Percentiles rank a stretch among this genome's conserved stretches.
Evolutionary conservation across 2,329 filamentous ascomycete species (phyloP).

Genomic region (Arthrobotrys megalospora): DNA sequence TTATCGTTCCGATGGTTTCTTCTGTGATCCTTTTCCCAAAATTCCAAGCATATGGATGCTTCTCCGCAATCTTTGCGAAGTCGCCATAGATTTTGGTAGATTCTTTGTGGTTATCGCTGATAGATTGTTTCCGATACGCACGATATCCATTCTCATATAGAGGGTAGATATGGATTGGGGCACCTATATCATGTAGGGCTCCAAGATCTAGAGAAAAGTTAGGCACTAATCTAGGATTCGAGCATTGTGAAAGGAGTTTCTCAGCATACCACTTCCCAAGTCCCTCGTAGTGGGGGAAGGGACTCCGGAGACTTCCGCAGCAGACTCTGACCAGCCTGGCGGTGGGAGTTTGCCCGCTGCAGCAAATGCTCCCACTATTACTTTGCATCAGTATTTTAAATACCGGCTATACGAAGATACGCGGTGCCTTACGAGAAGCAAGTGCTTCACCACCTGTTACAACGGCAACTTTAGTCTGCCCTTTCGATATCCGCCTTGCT

Average conservation of each 20-base stretch:
- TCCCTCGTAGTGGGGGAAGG: conserved; percentile 71
- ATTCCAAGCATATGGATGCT: conserved; percentile 74
- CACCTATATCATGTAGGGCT: conserved; percentile 73
- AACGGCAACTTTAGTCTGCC: conserved; percentile 73
- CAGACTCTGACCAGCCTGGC: conserved; percentile 73
- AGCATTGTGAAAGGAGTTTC: not conserved
- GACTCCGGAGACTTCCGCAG: conserved; percentile 70
- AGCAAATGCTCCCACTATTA: conserved; percentile 71
- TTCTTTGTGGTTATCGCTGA: conserved; percentile 73
- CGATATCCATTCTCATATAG: conserved; percentile 77
- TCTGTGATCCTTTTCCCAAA: conserved; percentile 70
- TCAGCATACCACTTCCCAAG: conserved; percentile 67
- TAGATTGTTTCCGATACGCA: conserved; percentile 72
- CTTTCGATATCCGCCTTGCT: conserved; percentile 72
- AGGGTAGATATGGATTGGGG: conserved; percentile 78
- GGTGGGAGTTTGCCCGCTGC: conserved; percentile 73
- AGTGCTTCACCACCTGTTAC: conserved; percentile 77
- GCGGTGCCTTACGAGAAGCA: conserved; percentile 70
- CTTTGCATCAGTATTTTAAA: conserved; percentile 64
- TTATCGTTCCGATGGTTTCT: conserved; percentile 72
- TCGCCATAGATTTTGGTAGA: conserved; percentile 75
- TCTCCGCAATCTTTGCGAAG: conserved; percentile 74
- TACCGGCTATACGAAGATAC: too few relatives aligned
- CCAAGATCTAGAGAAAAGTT: conserved; percentile 70
- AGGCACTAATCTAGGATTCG: not conserved